A percentile compares a stretch with the other conserved stretches of the same genome.
phyloP scores from a whole-genome alignment of 2,329 filamentous ascomycete species.

The Alternaria triticina region DNA sequence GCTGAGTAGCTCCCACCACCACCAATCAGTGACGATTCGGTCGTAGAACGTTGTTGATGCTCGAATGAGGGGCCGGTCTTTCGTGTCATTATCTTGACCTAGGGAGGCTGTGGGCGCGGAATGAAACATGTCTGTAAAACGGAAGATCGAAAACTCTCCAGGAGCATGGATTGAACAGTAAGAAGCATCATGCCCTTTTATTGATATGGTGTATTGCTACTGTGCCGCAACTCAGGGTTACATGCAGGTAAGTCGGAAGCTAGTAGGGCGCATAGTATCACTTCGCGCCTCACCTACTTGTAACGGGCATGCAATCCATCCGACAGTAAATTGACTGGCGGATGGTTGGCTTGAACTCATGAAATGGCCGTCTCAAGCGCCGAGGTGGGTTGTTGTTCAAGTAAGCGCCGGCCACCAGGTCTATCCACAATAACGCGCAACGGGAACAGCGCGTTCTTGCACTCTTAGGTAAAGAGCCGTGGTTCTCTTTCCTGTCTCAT shows the following conservation, averaged over 20 bases:
- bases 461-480: too few relatives aligned
- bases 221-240: not conserved
- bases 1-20: slow-evolving; percentile 28
- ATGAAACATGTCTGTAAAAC: not conserved
- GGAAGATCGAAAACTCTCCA: not conserved
- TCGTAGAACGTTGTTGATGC: slow-evolving; percentile 21
- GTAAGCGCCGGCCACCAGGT: slow-evolving; percentile 1
- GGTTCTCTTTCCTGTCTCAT: not conserved
- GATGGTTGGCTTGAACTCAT: not conserved
- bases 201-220: not conserved
- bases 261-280: not conserved
- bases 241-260: not conserved
- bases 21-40: slow-evolving; percentile 24
- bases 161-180: not conserved
- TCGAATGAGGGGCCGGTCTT: slow-evolving; percentile 9
- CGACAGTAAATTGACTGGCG: not conserved
- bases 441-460: not conserved
- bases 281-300: not conserved
- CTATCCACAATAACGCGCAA: not conserved
- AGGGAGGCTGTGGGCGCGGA: not conserved
- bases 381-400: not conserved
- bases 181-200: not conserved
- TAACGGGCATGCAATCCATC: not conserved
- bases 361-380: not conserved
- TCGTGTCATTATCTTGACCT: not conserved